These are phyloP conservation scores for Euryodendron excelsum DNA, from an alignment of 148 eudicot species.

Conservation along the genomic window DNA sequence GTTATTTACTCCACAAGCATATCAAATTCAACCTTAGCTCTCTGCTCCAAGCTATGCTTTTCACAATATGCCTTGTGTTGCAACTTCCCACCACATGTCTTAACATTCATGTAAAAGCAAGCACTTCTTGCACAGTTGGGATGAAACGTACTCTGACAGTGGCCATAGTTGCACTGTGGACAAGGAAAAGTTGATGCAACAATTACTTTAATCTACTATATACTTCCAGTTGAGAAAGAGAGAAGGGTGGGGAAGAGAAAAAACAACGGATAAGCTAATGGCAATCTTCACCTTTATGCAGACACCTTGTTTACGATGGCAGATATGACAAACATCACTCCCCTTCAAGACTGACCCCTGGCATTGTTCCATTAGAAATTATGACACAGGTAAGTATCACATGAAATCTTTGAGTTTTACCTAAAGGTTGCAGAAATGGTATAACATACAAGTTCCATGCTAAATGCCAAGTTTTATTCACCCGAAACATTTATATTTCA, in stretches of 20 bases:
- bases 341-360: slow-evolving; percentile 72
- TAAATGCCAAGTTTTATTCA: background rate
- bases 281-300: slow-evolving; percentile 68
- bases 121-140: slow-evolving; percentile 92
- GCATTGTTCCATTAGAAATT: slow-evolving; percentile 8
- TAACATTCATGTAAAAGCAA: slow-evolving; percentile 69
- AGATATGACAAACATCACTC: slow-evolving; percentile 61
- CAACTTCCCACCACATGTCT: slow-evolving; percentile 63
- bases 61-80: slow-evolving; percentile 91
- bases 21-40: slow-evolving; percentile 62
- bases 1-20: slow-evolving; percentile 1
- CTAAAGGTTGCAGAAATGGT: background rate
- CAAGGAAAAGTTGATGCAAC: slow-evolving; percentile 15
- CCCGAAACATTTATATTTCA: too few relatives aligned
- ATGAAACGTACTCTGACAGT: slow-evolving; percentile 82
- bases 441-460: background rate
- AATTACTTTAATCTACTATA: background rate
- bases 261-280: background rate
- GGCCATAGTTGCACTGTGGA: slow-evolving; percentile 85
- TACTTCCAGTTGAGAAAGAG: background rate
- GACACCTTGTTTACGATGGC: slow-evolving; percentile 72
- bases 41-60: slow-evolving; percentile 86
- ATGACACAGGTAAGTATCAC: background rate
- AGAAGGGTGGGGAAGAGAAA: background rate
- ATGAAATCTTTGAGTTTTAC: background rate